Evolutionary conservation across 2,329 filamentous ascomycete genomes (phyloP).

Genomic region (Shiraia sp.): DNA sequence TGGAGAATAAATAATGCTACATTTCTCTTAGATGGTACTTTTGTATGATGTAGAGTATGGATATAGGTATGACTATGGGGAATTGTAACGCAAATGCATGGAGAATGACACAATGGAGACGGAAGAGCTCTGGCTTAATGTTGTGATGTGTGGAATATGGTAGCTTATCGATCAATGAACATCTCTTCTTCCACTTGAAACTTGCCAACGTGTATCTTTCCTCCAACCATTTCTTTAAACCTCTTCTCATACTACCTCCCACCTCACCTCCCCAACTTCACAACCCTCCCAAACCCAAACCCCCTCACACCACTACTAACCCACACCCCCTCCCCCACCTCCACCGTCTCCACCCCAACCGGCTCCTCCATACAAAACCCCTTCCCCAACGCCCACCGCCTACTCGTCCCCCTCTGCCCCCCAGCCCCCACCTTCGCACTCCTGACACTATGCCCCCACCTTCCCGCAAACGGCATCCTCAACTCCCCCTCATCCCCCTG

Average conservation of each 20-base stretch:
- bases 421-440: slow-evolving; percentile 64
- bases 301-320: slow-evolving; percentile 86
- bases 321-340: slow-evolving; percentile 79
- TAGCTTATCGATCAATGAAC: too few relatives aligned
- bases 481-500: slow-evolving; percentile 40
- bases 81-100: too few relatives aligned
- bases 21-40: too few relatives aligned
- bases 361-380: slow-evolving; percentile 68
- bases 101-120: too few relatives aligned
- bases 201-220: too few relatives aligned
- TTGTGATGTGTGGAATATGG: too few relatives aligned
- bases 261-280: slow-evolving; percentile 16
- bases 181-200: too few relatives aligned
- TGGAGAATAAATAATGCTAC: slow-evolving; percentile 31
- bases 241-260: neutral
- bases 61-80: too few relatives aligned
- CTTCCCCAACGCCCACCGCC: slow-evolving; percentile 78
- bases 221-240: neutral
- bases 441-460: slow-evolving; percentile 44
- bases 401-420: slow-evolving; percentile 80
- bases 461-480: slow-evolving; percentile 39
- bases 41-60: too few relatives aligned
- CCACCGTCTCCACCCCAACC: slow-evolving; percentile 63
- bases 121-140: too few relatives aligned
- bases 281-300: slow-evolving; percentile 55